Evolutionary conservation across 768 basidiomycete genomes (phyloP).

Genomic region (Pleurotus tuber-regium): DNA sequence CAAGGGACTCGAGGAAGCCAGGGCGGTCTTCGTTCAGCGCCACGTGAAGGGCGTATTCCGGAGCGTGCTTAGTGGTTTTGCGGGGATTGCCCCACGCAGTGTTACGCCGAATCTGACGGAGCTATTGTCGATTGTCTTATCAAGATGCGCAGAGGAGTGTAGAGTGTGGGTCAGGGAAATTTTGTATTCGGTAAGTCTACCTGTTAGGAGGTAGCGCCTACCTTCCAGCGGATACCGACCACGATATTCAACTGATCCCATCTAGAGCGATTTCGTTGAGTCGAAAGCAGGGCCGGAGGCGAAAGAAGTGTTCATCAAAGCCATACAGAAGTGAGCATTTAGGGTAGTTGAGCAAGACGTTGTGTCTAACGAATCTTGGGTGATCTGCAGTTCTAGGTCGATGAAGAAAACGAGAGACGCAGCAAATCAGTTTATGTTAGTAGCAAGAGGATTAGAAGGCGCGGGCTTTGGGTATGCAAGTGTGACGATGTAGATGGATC

Average conservation of each 20-base stretch:
- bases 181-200: constrained; percentile 61
- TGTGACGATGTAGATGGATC: too few species aligned
- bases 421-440: constrained; percentile 81
- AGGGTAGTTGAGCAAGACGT: too few species aligned
- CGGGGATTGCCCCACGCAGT: constrained; percentile 80
- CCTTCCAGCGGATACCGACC: not conserved
- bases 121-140: constrained; percentile 65
- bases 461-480: constrained; percentile 85
- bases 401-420: constrained; percentile 76
- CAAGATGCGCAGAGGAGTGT: constrained; percentile 38
- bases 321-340: constrained; percentile 56
- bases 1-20: constrained; percentile 56
- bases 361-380: too few species aligned
- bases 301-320: constrained; percentile 77
- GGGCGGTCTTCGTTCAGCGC: constrained; percentile 37
- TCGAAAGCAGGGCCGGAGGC: constrained; percentile 72
- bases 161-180: constrained; percentile 71
- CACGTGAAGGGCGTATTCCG: constrained; percentile 69
- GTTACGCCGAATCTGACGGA: constrained; percentile 84
- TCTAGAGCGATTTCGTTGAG: constrained; percentile 68
- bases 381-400: constrained; percentile 60
- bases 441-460: constrained; percentile 81
- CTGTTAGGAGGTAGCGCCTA: too few species aligned
- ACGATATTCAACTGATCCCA: not conserved
- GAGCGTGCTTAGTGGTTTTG: constrained; percentile 77